Evolutionary conservation across 805 yeast species (phyloP).

Genomic region (Yarrowia sp.): DNA sequence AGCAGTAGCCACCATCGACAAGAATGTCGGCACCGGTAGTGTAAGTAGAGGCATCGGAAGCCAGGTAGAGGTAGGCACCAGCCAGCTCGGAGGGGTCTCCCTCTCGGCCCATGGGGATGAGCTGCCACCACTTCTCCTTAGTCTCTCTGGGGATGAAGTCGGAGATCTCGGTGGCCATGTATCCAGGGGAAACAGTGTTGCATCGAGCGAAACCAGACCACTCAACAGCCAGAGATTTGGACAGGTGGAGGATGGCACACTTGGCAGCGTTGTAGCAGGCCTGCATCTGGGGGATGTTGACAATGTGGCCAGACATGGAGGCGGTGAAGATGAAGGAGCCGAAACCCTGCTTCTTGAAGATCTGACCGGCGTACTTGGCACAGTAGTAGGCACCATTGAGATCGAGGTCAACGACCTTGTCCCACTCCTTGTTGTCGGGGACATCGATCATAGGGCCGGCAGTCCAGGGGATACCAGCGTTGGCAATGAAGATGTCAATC

Average conservation of each 20-base stretch:
- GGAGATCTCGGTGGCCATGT: conserved; percentile 74
- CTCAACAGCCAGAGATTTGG: conserved; percentile 81
- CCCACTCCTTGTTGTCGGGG: conserved; percentile 65
- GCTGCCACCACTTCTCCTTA: conserved; percentile 57
- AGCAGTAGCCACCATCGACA: conserved; percentile 23
- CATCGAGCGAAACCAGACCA: conserved; percentile 89
- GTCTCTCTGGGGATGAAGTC: conserved; percentile 56
- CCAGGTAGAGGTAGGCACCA: conserved; percentile 81
- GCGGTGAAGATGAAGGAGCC: conserved; percentile 88
- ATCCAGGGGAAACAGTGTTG: conserved; percentile 88
- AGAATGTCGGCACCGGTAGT: conserved; percentile 15
- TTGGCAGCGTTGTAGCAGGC: conserved; percentile 86
- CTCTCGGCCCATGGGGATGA: conserved; percentile 76
- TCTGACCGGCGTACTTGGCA: conserved; percentile 73
- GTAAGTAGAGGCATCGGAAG: conserved; percentile 64
- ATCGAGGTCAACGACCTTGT: conserved; percentile 74
- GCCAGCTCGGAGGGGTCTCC: conserved; percentile 74
- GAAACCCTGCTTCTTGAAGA: conserved; percentile 74
- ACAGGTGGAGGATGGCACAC: conserved; percentile 80
- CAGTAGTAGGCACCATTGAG: conserved; percentile 82
- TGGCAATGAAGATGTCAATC: conserved; percentile 84
- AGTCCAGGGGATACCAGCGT: conserved; percentile 88
- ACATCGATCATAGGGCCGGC: conserved; percentile 62
- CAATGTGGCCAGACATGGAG: conserved; percentile 88
- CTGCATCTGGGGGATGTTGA: conserved; percentile 85